Conservation (phyloP, 495 filamentous ascomycete genomes). For the Bombardia bombarda region DNA sequence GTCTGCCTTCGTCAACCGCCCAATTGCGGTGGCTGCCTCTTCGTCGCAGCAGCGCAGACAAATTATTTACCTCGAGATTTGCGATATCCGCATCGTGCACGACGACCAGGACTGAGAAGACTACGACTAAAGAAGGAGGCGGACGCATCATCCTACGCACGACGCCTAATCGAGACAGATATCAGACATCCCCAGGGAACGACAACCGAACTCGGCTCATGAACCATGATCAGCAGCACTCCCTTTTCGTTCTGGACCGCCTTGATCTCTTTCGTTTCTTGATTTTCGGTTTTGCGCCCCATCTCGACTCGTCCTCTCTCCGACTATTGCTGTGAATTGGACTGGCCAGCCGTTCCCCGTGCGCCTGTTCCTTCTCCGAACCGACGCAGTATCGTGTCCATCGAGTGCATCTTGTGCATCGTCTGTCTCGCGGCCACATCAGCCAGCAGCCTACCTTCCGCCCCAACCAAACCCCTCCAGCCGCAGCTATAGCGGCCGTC, state of each 20-base stretch:
- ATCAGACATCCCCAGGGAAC: neutral
- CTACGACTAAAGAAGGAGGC: neutral
- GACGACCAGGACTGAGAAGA: slow-evolving; percentile 2
- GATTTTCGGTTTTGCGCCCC: slow-evolving; percentile 22
- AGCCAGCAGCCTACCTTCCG: too few relatives aligned
- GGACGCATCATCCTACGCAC: neutral
- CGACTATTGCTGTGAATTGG: slow-evolving; percentile 2
- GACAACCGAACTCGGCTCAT: slow-evolving; percentile 2
- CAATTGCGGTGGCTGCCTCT: slow-evolving; percentile 13
- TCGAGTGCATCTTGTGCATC: too few relatives aligned
- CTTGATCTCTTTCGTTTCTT: slow-evolving; percentile 41
- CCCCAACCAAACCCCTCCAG: neutral
- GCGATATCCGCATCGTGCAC: slow-evolving; percentile 2
- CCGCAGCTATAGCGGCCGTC: slow-evolving; percentile 19
- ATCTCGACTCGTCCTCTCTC: slow-evolving; percentile 2
- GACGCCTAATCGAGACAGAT: slow-evolving; percentile 3
- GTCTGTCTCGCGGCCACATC: too few relatives aligned
- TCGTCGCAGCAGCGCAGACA: slow-evolving; percentile 3
- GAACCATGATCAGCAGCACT: slow-evolving; percentile 45
- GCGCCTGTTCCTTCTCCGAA: neutral
- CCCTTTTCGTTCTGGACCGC: slow-evolving; percentile 38
- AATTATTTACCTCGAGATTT: neutral
- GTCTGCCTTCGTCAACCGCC: slow-evolving; percentile 9
- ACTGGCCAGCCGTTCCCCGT: slow-evolving; percentile 1
- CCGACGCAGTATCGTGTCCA: neutral